A percentile compares a stretch with the other conserved stretches of the same genome.
phyloP scores from a whole-genome alignment of 352 stramenopile genomes.

The Globisporangium heterothallicum region DNA sequence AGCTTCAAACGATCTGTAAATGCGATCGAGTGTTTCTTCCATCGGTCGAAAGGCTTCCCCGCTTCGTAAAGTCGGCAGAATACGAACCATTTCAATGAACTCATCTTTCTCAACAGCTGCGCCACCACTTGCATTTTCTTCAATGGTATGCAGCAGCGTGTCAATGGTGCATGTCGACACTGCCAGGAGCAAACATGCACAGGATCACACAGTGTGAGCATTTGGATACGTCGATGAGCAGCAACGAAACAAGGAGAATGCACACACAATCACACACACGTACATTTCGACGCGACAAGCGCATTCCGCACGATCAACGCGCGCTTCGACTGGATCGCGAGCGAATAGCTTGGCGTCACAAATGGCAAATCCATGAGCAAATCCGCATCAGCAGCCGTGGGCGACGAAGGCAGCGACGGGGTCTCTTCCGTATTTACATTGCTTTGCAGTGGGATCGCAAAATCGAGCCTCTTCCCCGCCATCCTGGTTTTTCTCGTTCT shows the following conservation, averaged over 20 bases:
- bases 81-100: constrained; percentile 53
- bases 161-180: constrained; percentile 41
- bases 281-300: constrained; percentile 57
- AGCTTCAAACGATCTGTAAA: constrained; percentile 58
- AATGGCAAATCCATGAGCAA: constrained; percentile 51
- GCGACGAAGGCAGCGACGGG: constrained; percentile 55
- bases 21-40: constrained; percentile 55
- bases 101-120: constrained; percentile 37
- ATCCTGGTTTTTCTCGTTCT: constrained; percentile 2
- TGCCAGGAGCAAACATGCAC: constrained; percentile 1
- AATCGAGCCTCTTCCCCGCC: constrained; percentile 14
- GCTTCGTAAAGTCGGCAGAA: constrained; percentile 44
- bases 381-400: constrained; percentile 35
- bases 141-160: constrained; percentile 28
- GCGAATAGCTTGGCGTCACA: constrained; percentile 42
- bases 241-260: not conserved
- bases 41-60: constrained; percentile 59
- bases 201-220: no score
- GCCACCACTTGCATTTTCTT: constrained; percentile 22
- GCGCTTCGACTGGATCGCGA: constrained; percentile 69
- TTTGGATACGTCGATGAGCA: no score
- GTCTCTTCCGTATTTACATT: constrained; percentile 38
- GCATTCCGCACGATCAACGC: constrained; percentile 63
- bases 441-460: constrained; percentile 43
- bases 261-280: constrained; percentile 1